These are phyloP conservation scores for Sparassis latifolia DNA, from an alignment of 1,284 basidiomycete genomes.

Conservation along the genomic window DNA sequence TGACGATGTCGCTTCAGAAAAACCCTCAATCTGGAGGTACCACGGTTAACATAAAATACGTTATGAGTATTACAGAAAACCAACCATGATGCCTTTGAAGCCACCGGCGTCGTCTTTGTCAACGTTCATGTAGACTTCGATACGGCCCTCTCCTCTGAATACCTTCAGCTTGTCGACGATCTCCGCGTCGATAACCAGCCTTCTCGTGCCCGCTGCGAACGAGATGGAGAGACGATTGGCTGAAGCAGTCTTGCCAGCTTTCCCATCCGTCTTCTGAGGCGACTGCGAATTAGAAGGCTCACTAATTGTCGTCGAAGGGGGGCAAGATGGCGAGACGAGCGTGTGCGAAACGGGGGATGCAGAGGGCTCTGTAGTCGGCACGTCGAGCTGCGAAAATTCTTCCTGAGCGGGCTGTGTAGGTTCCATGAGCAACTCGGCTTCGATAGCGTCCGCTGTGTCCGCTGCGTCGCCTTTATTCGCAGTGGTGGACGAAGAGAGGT, in stretches of 20 bases:
- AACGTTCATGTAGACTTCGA: constrained; percentile 74
- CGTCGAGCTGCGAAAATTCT: constrained; percentile 5
- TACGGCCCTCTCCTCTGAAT: constrained; percentile 75
- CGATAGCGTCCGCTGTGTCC: background rate
- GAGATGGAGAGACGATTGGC: constrained; percentile 89
- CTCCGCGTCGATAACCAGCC: constrained; percentile 86
- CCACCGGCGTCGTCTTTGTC: constrained; percentile 46
- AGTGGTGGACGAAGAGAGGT: constrained; percentile 16
- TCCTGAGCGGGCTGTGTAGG: constrained; percentile 12
- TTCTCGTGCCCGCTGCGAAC: constrained; percentile 82
- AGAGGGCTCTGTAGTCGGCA: constrained; percentile 1
- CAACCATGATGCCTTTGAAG: constrained; percentile 71
- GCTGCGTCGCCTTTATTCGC: constrained; percentile 5
- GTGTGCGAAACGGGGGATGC: constrained; percentile 2
- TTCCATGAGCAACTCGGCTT: background rate
- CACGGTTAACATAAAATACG: background rate
- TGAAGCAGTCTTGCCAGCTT: constrained; percentile 40
- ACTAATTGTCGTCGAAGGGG: constrained; percentile 3
- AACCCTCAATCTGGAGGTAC: constrained; percentile 58
- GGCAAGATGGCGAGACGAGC: constrained; percentile 4
- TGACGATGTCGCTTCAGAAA: constrained; percentile 65
- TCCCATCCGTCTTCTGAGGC: constrained; percentile 10
- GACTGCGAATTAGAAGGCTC: constrained; percentile 4
- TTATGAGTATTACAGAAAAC: constrained; percentile 20
- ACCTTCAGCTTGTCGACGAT: constrained; percentile 80